Evolutionary conservation across 1,284 basidiomycete species (phyloP).

Genomic region (Apiotrichum sp.): DNA sequence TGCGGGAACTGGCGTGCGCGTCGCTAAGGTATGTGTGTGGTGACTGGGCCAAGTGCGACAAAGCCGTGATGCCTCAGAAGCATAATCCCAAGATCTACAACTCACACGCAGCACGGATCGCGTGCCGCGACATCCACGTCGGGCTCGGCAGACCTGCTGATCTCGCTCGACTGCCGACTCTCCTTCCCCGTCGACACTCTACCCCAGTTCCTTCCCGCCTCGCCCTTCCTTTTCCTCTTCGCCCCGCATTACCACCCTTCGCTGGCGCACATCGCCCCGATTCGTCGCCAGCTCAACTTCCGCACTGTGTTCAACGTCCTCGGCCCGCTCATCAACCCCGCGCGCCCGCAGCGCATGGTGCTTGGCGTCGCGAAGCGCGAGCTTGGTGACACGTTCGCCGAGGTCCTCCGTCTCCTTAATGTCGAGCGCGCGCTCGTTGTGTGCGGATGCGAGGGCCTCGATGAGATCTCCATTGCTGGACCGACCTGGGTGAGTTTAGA

Average conservation of each 20-base stretch:
- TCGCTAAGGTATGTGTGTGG: conserved; percentile 68
- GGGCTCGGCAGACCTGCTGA: conserved; percentile 87
- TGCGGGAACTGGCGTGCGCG: conserved; percentile 85
- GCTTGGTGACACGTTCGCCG: conserved; percentile 79
- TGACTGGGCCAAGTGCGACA: too few species aligned
- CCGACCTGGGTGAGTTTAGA: conserved; percentile 64
- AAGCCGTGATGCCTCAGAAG: too few species aligned
- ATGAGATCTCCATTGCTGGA: conserved; percentile 91
- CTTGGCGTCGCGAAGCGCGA: conserved; percentile 81
- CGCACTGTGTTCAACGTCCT: conserved; percentile 96
- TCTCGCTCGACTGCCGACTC: conserved; percentile 73
- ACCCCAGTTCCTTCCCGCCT: conserved; percentile 50
- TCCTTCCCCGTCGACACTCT: conserved; percentile 63
- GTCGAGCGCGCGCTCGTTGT: conserved; percentile 84
- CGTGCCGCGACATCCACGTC: conserved; percentile 90
- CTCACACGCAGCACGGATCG: conserved; percentile 70
- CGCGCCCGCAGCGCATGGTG: conserved; percentile 75
- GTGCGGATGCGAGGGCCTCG: conserved; percentile 84
- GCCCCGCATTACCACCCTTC: conserved; percentile 90
- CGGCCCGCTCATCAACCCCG: conserved; percentile 91
- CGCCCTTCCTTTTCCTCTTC: conserved; percentile 88
- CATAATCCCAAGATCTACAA: background rate
- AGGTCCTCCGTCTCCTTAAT: conserved; percentile 57
- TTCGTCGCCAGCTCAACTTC: conserved; percentile 82
- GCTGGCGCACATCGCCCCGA: conserved; percentile 74